Evolutionary conservation across 306 rosid genomes (phyloP), one percentile per base, ranked within the genome.

Genomic region (Cucurbita moschata): DNA sequence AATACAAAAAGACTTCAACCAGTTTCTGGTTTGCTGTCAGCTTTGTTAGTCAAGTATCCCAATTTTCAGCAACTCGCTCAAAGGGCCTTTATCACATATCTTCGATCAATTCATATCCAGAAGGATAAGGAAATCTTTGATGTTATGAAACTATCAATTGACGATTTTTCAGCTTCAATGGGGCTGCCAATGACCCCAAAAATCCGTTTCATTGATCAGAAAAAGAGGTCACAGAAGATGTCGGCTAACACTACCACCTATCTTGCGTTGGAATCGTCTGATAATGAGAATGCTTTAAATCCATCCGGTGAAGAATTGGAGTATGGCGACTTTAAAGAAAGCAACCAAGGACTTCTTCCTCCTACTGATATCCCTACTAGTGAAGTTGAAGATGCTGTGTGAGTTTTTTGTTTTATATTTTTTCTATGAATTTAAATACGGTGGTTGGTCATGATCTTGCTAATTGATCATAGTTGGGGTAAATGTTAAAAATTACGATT

Each of bases 121-220:
- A 89, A 88, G 86, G 95, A 94, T 76, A 94, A 77, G 80, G 98
- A 94, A 77, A 83, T 94, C 46, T 94, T 91, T 78, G 97, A 94
- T 81, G 86, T 86, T 74, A 80, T 46, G 76, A 89, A 91, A 77
- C 84, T 94, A 63, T 89, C 92, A 6, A 74, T 94, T 73, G 90
- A 90, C 30, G 81, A 85, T 35, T 90, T 80, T 84, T 83, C 97
- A 30, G 95, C 92, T 44, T 90, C 98, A 39, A 70, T 94, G 79
- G 98, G 98, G 62, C 83, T 94, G 52, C 90, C 97, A 47, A 86
- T 89, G 87, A 89, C 92, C 64, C 97, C 96, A 39, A 94, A 82
- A 83, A 59, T 89, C 38, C 95, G 90, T 76, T 94, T 90, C 75
- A 77, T 83, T 40, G 83, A 82, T 77, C 87, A 78, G 77, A 94